Conservation (phyloP, 2,329 filamentous ascomycete species). For the Cordyceps pruinosa region DNA sequence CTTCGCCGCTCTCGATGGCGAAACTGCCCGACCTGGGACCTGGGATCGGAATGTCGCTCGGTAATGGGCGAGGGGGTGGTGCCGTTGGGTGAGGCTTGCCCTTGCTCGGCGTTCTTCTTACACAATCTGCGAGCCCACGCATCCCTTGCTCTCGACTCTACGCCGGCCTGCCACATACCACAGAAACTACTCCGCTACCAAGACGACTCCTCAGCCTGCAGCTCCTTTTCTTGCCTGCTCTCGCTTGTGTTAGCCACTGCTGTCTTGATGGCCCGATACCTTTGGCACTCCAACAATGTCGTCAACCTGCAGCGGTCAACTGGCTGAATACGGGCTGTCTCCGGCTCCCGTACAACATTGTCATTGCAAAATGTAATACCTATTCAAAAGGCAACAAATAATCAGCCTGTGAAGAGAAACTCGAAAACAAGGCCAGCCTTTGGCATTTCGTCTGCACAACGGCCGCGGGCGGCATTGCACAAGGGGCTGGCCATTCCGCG, state of each 20-base stretch:
- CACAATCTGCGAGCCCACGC: background rate
- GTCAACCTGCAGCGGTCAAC: conserved; percentile 6
- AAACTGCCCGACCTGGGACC: background rate
- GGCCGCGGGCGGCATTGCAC: background rate
- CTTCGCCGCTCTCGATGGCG: background rate
- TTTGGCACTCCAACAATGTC: conserved; percentile 8
- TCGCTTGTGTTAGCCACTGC: no score
- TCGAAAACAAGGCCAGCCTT: background rate
- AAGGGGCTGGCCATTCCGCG: no score
- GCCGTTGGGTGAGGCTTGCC: background rate
- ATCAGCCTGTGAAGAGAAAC: background rate
- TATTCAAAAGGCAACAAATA: background rate
- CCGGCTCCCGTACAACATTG: background rate
- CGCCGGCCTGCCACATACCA: background rate
- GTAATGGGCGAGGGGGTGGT: conserved; percentile 2
- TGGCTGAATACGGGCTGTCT: background rate
- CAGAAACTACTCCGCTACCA: background rate
- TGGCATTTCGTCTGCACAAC: background rate
- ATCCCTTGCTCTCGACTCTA: background rate
- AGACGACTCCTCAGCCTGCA: background rate
- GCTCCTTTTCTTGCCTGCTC: no score
- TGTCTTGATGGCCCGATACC: background rate
- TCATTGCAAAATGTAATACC: background rate
- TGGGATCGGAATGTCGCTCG: conserved; percentile 8
- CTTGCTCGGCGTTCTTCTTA: conserved; percentile 1